Conservation (phyloP, 2,329 filamentous ascomycete species). For the Colletotrichum sp. region DNA sequence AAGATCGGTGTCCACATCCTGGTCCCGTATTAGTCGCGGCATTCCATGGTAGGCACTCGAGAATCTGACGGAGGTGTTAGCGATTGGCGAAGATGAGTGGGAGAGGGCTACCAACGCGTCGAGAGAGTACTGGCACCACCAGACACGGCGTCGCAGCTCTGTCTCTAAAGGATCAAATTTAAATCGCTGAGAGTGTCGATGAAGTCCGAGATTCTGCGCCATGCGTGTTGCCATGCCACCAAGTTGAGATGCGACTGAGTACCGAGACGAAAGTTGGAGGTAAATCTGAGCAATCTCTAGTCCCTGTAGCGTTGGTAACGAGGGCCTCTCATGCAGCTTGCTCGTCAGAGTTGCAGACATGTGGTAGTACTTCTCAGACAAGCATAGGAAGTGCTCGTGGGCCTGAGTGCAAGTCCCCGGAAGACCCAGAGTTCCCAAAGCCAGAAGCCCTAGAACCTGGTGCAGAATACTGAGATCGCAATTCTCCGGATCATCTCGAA, state of each 20-base stretch:
- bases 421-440: constrained; percentile 24
- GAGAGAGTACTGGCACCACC: constrained; percentile 31
- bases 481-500: background rate
- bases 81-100: background rate
- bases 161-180: constrained; percentile 30
- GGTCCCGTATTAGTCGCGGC: constrained; percentile 29
- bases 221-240: constrained; percentile 27
- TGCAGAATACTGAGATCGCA: constrained; percentile 11
- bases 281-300: constrained; percentile 28
- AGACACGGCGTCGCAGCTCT: constrained; percentile 26
- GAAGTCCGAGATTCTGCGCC: constrained; percentile 28
- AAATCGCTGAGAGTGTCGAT: constrained; percentile 29
- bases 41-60: constrained; percentile 29
- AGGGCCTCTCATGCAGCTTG: constrained; percentile 20
- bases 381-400: constrained; percentile 26
- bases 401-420: background rate
- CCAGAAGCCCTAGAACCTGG: constrained; percentile 24
- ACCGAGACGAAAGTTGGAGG: constrained; percentile 26
- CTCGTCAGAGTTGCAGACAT: constrained; percentile 22
- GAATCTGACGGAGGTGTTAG: constrained; percentile 18
- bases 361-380: constrained; percentile 24
- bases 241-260: constrained; percentile 25
- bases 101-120: constrained; percentile 21
- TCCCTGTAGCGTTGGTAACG: constrained; percentile 25
- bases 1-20: constrained; percentile 29